phyloP scores from a whole-genome alignment of 345 rosid genomes.

The Lagerstroemia speciosa region DNA sequence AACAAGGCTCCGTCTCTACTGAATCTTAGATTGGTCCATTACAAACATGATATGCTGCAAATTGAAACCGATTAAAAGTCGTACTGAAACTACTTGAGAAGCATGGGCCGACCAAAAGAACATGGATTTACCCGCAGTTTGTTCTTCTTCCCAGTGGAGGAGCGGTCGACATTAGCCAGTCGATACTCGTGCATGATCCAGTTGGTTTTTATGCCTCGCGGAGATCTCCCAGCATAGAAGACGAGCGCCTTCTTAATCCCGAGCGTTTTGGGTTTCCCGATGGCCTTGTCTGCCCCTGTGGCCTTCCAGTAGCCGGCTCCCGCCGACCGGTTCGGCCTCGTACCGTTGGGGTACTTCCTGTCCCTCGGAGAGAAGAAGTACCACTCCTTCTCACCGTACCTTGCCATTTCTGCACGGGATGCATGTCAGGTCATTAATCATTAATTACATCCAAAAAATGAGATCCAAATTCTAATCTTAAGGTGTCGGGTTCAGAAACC shows the following conservation, averaged over 20 bases:
- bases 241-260: slow-evolving; percentile 89
- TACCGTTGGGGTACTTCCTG: slow-evolving; percentile 82
- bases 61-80: background rate
- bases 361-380: slow-evolving; percentile 89
- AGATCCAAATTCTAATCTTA: background rate
- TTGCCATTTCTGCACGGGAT: slow-evolving; percentile 42
- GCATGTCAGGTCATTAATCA: background rate
- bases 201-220: slow-evolving; percentile 69
- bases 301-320: slow-evolving; percentile 93
- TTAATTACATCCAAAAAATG: background rate
- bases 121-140: slow-evolving; percentile 49
- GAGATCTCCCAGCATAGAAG: slow-evolving; percentile 86
- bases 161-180: slow-evolving; percentile 70
- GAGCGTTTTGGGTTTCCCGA: slow-evolving; percentile 61
- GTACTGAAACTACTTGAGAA: too few species aligned
- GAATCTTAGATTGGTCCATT: too few species aligned
- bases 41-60: background rate
- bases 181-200: slow-evolving; percentile 99
- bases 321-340: slow-evolving; percentile 83
- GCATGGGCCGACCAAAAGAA: too few species aligned
- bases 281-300: slow-evolving; percentile 89
- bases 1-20: too few species aligned
- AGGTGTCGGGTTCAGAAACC: too few species aligned
- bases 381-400: slow-evolving; percentile 91
- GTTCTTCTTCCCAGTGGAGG: slow-evolving; percentile 35